Evolutionary conservation across 129 eudicot genomes (phyloP).

Genomic region (Artemisia annua): DNA sequence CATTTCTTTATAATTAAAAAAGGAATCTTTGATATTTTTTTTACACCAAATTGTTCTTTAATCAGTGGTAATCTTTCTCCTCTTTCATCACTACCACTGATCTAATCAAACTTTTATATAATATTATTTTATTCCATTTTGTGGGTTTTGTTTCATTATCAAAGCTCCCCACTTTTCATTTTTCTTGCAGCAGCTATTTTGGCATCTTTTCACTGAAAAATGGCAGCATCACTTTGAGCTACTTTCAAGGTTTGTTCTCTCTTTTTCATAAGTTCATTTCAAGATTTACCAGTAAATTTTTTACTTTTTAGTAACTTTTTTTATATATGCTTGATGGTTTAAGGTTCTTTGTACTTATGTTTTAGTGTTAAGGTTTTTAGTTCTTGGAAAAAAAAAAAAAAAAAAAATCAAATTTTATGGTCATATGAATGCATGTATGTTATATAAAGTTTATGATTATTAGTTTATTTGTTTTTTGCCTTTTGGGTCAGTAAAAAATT

Average conservation of each 20-base stretch:
- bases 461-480: background rate
- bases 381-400: background rate
- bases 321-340: background rate
- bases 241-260: slow-evolving; percentile 38
- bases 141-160: slow-evolving; percentile 38
- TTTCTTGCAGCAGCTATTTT: slow-evolving; percentile 28
- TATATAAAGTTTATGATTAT: slow-evolving; percentile 8
- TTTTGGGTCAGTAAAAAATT: background rate
- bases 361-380: background rate
- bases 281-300: slow-evolving; percentile 1
- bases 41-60: slow-evolving; percentile 27
- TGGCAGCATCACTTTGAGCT: slow-evolving; percentile 38
- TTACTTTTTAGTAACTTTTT: background rate
- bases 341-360: background rate
- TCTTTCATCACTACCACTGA: slow-evolving; percentile 36
- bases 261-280: slow-evolving; percentile 16
- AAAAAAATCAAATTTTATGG: background rate
- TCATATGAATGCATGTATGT: slow-evolving; percentile 10
- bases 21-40: slow-evolving; percentile 36
- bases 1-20: slow-evolving; percentile 22
- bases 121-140: background rate
- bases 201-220: slow-evolving; percentile 36
- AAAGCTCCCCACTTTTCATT: slow-evolving; percentile 6
- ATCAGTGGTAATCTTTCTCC: slow-evolving; percentile 32
- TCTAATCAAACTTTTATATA: slow-evolving; percentile 23